These are phyloP conservation scores for Fusarium sp. DNA, from an alignment of 2,329 filamentous ascomycete genomes.

Conservation along the genomic window DNA sequence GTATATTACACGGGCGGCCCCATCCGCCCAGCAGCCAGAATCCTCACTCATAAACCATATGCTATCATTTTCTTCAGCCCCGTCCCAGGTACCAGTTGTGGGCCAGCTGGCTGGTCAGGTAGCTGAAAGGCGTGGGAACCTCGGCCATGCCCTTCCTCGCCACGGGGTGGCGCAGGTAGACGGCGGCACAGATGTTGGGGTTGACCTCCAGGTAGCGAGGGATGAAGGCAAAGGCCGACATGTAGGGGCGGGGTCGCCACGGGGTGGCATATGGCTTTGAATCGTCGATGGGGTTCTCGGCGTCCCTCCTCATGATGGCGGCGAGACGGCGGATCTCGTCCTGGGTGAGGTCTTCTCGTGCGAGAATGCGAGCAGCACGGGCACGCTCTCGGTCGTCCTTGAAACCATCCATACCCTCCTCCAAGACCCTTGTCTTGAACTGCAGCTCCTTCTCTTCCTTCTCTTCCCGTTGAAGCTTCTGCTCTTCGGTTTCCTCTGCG, in stretches of 20 bases:
- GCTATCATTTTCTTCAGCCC: constrained; percentile 62
- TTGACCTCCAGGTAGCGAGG: constrained; percentile 97
- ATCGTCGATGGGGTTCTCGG: constrained; percentile 81
- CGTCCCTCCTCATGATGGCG: constrained; percentile 70
- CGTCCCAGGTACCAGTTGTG: constrained; percentile 95
- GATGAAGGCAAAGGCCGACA: constrained; percentile 94
- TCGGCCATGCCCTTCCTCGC: constrained; percentile 84
- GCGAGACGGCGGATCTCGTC: constrained; percentile 67
- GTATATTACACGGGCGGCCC: constrained; percentile 48
- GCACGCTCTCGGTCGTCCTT: constrained; percentile 48
- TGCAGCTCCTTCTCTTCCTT: constrained; percentile 34
- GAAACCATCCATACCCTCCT: constrained; percentile 51
- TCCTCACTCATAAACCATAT: constrained; percentile 9
- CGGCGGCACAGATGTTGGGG: constrained; percentile 94
- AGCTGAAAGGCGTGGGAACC: constrained; percentile 84
- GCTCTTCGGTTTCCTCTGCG: constrained; percentile 31
- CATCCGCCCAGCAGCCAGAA: constrained; percentile 37
- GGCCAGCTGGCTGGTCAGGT: constrained; percentile 79
- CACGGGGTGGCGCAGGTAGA: constrained; percentile 94
- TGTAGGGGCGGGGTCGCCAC: constrained; percentile 87
- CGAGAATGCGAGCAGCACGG: constrained; percentile 49
- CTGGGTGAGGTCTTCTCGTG: constrained; percentile 52
- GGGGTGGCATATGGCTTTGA: constrained; percentile 90
- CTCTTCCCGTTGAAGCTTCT: constrained; percentile 31
- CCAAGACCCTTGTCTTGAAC: constrained; percentile 49